Evolutionary conservation across 768 basidiomycete species (phyloP).

Genomic region (Kwoniella europaea): DNA sequence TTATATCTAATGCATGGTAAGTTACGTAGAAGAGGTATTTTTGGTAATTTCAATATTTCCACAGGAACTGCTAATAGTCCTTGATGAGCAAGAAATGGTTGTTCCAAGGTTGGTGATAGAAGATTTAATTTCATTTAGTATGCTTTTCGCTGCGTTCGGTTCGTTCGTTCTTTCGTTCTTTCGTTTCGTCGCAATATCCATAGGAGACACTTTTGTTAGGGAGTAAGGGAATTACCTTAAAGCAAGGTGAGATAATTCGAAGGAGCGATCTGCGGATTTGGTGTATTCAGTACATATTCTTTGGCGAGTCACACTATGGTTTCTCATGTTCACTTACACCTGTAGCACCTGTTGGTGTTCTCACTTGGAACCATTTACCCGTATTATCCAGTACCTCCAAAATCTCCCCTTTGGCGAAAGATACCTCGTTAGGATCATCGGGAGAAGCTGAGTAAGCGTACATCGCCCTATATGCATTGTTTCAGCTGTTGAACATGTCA

Average conservation of each 20-base stretch:
- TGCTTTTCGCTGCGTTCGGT: slow-evolving; percentile 7
- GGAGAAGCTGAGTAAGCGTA: slow-evolving; percentile 75
- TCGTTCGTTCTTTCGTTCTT: slow-evolving; percentile 10
- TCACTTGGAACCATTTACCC: slow-evolving; percentile 59
- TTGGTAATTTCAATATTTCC: neutral
- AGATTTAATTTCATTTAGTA: neutral
- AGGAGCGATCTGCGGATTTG: slow-evolving; percentile 47
- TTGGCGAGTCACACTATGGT: neutral
- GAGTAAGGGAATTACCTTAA: slow-evolving; percentile 15
- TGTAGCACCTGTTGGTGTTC: slow-evolving; percentile 46
- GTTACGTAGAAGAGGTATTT: neutral
- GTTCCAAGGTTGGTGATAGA: neutral
- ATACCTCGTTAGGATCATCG: slow-evolving; percentile 95
- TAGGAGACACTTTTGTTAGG: neutral
- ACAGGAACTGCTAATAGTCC: neutral
- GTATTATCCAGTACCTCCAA: slow-evolving; percentile 91
- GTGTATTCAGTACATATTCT: neutral
- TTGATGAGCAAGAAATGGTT: neutral
- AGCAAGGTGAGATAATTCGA: slow-evolving; percentile 55
- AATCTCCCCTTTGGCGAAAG: slow-evolving; percentile 87
- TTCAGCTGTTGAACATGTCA: neutral
- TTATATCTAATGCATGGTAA: neutral
- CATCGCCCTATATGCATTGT: slow-evolving; percentile 61
- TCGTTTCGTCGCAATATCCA: neutral
- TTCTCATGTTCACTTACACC: slow-evolving; percentile 45